These are phyloP conservation scores for Apophysomyces variabilis DNA, from an alignment of 371 early-diverging fungal species.

Conservation along the genomic window DNA sequence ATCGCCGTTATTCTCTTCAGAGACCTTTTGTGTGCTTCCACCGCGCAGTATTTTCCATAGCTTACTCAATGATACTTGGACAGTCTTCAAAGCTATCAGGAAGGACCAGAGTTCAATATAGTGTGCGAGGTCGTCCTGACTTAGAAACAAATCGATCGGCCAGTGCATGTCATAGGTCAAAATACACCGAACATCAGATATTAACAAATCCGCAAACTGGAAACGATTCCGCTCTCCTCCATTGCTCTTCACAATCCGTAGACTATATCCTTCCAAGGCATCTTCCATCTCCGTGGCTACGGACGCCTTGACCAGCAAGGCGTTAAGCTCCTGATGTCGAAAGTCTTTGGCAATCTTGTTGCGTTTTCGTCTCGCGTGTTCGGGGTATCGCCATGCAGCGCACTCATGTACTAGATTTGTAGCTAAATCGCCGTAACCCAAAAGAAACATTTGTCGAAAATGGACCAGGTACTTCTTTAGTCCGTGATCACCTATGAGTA, in stretches of 20 bases:
- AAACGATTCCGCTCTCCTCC: slow-evolving; percentile 7
- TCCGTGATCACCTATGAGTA: slow-evolving; percentile 61
- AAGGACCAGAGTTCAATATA: slow-evolving; percentile 69
- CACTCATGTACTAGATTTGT: slow-evolving; percentile 65
- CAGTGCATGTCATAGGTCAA: slow-evolving; percentile 67
- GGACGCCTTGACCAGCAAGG: slow-evolving; percentile 55
- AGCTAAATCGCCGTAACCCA: slow-evolving; percentile 76
- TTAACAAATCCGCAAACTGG: slow-evolving; percentile 55
- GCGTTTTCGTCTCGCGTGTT: slow-evolving; percentile 1
- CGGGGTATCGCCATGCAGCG: slow-evolving; percentile 38
- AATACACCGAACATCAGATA: slow-evolving; percentile 55
- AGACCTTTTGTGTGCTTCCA: slow-evolving; percentile 6
- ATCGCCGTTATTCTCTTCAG: slow-evolving; percentile 19
- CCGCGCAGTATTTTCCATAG: slow-evolving; percentile 31
- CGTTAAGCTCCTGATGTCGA: slow-evolving; percentile 64
- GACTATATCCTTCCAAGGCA: slow-evolving; percentile 31
- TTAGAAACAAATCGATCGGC: slow-evolving; percentile 81
- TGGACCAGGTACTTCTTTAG: slow-evolving; percentile 61
- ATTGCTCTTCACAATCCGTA: slow-evolving; percentile 21
- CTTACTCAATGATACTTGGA: slow-evolving; percentile 45
- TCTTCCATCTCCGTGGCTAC: slow-evolving; percentile 42
- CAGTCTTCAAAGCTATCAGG: slow-evolving; percentile 55
- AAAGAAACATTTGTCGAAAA: slow-evolving; percentile 68
- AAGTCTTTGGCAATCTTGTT: slow-evolving; percentile 32
- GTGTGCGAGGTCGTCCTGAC: slow-evolving; percentile 55